These are phyloP conservation scores for Ceratobasidium sp. DNA, from an alignment of 1,284 basidiomycete species.

Conservation along the genomic window DNA sequence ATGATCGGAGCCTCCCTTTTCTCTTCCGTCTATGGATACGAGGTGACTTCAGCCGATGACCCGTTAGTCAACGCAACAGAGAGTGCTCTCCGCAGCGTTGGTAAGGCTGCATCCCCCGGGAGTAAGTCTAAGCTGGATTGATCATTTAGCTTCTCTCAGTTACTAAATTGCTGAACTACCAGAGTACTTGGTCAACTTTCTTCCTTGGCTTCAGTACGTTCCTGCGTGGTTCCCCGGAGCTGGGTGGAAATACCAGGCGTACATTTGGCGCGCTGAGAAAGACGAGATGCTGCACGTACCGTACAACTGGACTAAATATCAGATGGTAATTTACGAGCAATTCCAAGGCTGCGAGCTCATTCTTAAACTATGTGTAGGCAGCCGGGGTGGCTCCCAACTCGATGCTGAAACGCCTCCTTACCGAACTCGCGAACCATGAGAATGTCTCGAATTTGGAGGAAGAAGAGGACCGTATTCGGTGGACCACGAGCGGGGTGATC, in stretches of 20 bases:
- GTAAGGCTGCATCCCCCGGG: too few species aligned
- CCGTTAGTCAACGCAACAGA: too few species aligned
- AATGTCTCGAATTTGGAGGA: neutral
- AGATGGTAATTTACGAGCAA: neutral
- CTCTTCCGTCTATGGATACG: too few species aligned
- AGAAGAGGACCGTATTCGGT: slow-evolving; percentile 21
- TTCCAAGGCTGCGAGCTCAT: too few species aligned
- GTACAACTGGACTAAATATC: slow-evolving; percentile 31
- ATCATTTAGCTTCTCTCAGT: too few species aligned
- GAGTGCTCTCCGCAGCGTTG: too few species aligned
- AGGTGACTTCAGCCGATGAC: too few species aligned
- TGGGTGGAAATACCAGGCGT: slow-evolving; percentile 38
- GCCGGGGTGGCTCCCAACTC: neutral
- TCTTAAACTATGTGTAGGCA: too few species aligned
- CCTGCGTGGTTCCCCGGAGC: slow-evolving; percentile 46
- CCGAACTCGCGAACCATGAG: neutral
- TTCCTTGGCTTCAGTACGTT: slow-evolving; percentile 39
- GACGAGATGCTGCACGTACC: slow-evolving; percentile 12
- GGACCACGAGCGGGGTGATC: slow-evolving; percentile 6
- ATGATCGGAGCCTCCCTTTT: too few species aligned
- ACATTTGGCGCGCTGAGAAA: slow-evolving; percentile 17
- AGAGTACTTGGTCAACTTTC: slow-evolving; percentile 34
- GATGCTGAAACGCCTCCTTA: slow-evolving; percentile 8
- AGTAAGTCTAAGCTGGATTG: too few species aligned
- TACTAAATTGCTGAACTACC: too few species aligned